A percentile compares a stretch with the other conserved stretches of the same genome.
Conservation (phyloP, 441 rosid species). For the Rhodomyrtus psidioides region DNA sequence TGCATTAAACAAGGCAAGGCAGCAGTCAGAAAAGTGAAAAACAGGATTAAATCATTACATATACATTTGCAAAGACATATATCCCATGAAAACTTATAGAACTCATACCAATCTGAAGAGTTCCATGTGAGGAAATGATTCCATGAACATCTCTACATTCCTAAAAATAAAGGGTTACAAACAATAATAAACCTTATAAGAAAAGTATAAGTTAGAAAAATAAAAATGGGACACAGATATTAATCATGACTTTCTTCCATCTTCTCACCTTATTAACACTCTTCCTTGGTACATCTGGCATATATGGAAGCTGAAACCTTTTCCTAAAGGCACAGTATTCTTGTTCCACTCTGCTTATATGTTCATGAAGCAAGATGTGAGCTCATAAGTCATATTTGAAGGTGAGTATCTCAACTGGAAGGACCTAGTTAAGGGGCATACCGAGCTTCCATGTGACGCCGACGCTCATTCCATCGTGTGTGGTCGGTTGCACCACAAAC, state of each 20-base stretch:
- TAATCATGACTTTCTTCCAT: not conserved
- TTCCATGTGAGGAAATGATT: slow-evolving; percentile 50
- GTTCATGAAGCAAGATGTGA: not conserved
- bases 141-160: slow-evolving; percentile 76
- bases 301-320: slow-evolving; percentile 59
- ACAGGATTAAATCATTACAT: not conserved
- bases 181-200: not conserved
- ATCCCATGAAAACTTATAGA: not conserved
- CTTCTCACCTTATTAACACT: slow-evolving; percentile 42
- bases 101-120: slow-evolving; percentile 42
- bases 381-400: not conserved
- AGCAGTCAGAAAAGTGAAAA: not conserved
- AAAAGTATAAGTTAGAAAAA: not conserved
- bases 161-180: slow-evolving; percentile 8
- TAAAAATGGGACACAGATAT: not conserved
- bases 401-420: not conserved
- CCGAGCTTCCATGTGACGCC: slow-evolving; percentile 67
- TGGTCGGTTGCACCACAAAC: slow-evolving; percentile 41
- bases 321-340: slow-evolving; percentile 48
- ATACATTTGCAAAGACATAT: not conserved
- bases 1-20: not conserved
- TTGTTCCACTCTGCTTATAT: slow-evolving; percentile 50
- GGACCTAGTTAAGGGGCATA: not conserved
- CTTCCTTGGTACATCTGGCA: slow-evolving; percentile 66
- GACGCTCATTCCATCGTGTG: slow-evolving; percentile 55